Evolutionary conservation across 1,284 basidiomycete genomes (phyloP).

Genomic region (Ganoderma boninense): DNA sequence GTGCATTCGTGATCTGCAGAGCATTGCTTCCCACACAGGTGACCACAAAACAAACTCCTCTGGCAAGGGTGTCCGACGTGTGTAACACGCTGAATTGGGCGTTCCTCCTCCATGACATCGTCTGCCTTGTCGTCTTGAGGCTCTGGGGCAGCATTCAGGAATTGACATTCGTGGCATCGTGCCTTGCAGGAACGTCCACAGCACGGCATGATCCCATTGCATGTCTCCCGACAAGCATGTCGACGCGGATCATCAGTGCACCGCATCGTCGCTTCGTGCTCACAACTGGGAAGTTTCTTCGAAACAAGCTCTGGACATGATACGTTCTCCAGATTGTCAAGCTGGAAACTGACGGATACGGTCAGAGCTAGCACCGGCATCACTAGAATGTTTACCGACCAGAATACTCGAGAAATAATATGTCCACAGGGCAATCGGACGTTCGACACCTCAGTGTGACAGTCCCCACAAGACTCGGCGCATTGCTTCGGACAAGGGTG

Average conservation of each 20-base stretch:
- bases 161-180: constrained; percentile 61
- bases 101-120: constrained; percentile 7
- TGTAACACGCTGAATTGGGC: constrained; percentile 37
- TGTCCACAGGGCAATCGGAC: constrained; percentile 75
- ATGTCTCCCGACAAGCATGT: constrained; percentile 52
- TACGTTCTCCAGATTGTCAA: constrained; percentile 55
- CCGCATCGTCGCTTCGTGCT: constrained; percentile 56
- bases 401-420: constrained; percentile 52
- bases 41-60: constrained; percentile 63
- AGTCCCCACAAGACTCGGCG: constrained; percentile 62
- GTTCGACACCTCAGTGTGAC: constrained; percentile 54
- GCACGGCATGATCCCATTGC: constrained; percentile 57
- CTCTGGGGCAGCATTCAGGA: constrained; percentile 29
- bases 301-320: constrained; percentile 53
- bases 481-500: constrained; percentile 73
- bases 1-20: constrained; percentile 61
- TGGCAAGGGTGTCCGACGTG: constrained; percentile 63
- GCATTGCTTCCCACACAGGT: constrained; percentile 61
- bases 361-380: background rate
- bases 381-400: constrained; percentile 51
- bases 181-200: constrained; percentile 62
- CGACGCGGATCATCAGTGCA: constrained; percentile 56
- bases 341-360: constrained; percentile 48
- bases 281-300: constrained; percentile 62
- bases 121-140: constrained; percentile 22